These are phyloP conservation scores for Botrytis porri DNA, from an alignment of 2,329 filamentous ascomycete genomes.

Conservation along the genomic window DNA sequence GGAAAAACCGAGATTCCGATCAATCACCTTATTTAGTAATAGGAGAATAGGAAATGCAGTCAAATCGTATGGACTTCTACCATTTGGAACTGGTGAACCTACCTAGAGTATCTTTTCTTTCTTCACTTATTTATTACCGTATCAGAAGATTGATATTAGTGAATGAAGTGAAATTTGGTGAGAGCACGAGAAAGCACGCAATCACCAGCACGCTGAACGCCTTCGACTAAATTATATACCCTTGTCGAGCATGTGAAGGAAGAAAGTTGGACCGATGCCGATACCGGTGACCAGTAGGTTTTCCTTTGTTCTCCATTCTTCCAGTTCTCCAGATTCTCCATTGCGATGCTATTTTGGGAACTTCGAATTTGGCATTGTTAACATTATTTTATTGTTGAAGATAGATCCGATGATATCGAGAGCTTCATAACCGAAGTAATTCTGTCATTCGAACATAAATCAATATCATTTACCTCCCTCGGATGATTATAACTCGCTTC, in stretches of 20 bases:
- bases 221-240: neutral
- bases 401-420: neutral
- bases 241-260: neutral
- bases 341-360: neutral
- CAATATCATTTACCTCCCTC: no score
- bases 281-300: neutral
- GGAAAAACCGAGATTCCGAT: constrained; percentile 9
- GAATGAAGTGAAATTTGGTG: constrained; percentile 7
- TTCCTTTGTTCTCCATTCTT: neutral
- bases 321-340: neutral
- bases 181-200: constrained; percentile 8
- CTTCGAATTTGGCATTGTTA: neutral
- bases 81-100: neutral
- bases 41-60: neutral
- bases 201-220: neutral
- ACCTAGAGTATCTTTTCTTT: neutral
- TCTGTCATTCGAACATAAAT: no score
- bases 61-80: neutral
- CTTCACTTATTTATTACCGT: constrained; percentile 2
- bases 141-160: neutral
- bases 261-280: neutral
- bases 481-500: neutral
- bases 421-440: neutral
- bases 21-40: constrained; percentile 8
- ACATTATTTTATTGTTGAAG: neutral